phyloP scores from a whole-genome alignment of 345 rosid species.

The Lepidium sativum region DNA sequence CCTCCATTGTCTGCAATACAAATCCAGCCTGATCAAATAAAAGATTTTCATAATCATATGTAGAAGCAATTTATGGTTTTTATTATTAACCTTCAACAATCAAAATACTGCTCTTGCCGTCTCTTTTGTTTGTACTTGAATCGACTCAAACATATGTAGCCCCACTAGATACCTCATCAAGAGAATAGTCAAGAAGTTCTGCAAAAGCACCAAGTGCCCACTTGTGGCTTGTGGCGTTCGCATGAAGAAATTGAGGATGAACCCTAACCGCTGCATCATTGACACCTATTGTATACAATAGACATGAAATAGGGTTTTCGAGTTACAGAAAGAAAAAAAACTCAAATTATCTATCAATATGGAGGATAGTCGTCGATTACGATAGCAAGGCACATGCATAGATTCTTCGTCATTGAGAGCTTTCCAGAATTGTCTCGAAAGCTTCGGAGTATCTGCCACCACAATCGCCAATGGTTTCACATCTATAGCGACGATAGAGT shows the following conservation, averaged over 20 bases:
- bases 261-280: constrained; percentile 69
- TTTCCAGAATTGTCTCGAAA: constrained; percentile 55
- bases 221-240: constrained; percentile 87
- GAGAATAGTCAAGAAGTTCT: constrained; percentile 71
- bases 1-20: constrained; percentile 63
- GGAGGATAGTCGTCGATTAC: neutral
- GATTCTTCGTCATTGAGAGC: constrained; percentile 48
- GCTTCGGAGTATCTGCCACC: constrained; percentile 6
- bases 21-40: neutral
- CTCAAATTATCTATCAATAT: neutral
- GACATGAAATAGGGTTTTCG: neutral
- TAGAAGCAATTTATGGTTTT: neutral
- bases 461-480: neutral
- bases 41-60: neutral
- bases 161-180: constrained; percentile 73
- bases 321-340: neutral
- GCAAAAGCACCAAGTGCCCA: constrained; percentile 98
- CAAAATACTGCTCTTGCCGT: constrained; percentile 18
- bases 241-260: constrained; percentile 87
- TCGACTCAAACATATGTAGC: constrained; percentile 52
- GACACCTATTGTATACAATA: constrained; percentile 30
- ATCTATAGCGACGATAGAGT: constrained; percentile 1
- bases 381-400: constrained; percentile 4
- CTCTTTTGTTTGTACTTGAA: constrained; percentile 34
- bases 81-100: constrained; percentile 15